phyloP scores from a whole-genome alignment of 805 yeast genomes.

The Candida vaughaniae region DNA sequence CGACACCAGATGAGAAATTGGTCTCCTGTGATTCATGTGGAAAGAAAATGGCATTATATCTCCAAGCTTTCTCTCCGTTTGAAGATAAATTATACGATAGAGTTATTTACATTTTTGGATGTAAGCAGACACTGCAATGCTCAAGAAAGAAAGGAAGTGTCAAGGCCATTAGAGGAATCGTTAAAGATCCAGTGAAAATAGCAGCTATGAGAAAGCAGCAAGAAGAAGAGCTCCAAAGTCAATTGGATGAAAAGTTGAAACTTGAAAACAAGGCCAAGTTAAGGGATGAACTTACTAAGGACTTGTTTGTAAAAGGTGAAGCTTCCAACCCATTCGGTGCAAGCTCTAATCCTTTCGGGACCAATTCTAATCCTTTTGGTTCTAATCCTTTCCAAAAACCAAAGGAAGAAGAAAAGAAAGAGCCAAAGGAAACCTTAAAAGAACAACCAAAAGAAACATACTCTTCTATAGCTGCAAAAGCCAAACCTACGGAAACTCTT shows the following conservation, averaged over 20 bases:
- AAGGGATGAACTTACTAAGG: conserved; percentile 40
- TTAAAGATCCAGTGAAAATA: conserved; percentile 54
- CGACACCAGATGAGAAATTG: conserved; percentile 54
- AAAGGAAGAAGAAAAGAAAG: conserved; percentile 12
- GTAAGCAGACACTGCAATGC: conserved; percentile 57
- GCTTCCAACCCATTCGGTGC: conserved; percentile 42
- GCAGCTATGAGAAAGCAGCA: conserved; percentile 37
- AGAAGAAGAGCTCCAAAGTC: conserved; percentile 25
- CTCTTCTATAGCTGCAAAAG: conserved; percentile 21
- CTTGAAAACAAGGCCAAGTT: conserved; percentile 44
- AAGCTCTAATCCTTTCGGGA: conserved; percentile 11
- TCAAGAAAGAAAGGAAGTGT: conserved; percentile 68
- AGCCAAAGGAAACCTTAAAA: conserved; percentile 8
- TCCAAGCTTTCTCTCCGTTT: conserved; percentile 81
- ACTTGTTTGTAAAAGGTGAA: conserved; percentile 26
- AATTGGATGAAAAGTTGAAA: conserved; percentile 39
- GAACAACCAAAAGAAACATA: conserved; percentile 14
- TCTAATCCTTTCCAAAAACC: conserved; percentile 5
- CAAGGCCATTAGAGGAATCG: conserved; percentile 74
- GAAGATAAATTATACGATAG: conserved; percentile 75
- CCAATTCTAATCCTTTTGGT: conserved; percentile 20
- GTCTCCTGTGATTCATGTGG: conserved; percentile 68
- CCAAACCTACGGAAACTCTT: conserved; percentile 3
- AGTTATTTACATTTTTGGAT: conserved; percentile 75
- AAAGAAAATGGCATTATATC: conserved; percentile 58